Base-by-base conservation (phyloP, 768 basidiomycete species). In the Daedaleopsis sinensis region DNA sequence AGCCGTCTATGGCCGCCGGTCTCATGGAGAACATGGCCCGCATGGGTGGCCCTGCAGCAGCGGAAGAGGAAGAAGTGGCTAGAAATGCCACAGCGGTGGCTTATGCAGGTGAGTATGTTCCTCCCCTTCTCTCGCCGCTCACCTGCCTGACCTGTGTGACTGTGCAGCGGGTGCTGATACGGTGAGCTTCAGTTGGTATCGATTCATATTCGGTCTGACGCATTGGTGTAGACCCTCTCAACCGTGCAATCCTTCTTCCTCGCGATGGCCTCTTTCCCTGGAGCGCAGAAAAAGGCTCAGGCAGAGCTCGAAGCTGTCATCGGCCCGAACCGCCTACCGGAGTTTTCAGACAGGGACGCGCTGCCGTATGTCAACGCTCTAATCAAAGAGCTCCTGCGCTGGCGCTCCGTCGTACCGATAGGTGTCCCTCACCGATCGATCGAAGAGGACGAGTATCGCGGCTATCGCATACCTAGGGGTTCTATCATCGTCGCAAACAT, bases 251-350 rank as follows among this genome's bases (percentile, higher is more conserved):
- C 65, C 7, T 70, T 74, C 55, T 64, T 73, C 43, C 60, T 74
- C n/a, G 73, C 70, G 13, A 70, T 73, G 69, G 67, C 66, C 9
- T 57, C 64, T 15, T 67, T 68, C 46, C 72, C 71, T 7, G 67
- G 66, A 3, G 66, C 67, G 16, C 72, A 71, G 42, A 24, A 42
- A 32, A 71, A 63, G 21, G 73, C 73, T 0, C 74, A 72, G n/a
- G 62, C 58, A 18, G 70, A 75, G 55, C 58, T 75, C 19, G 73
- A 75, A 35, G 10, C 58, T 5, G 70, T 74, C 11, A 39, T 73
- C 16, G 71, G 70, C 12, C 21, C 54, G 1, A 61, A 62, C 39
- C 61, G 68, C 8, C 65, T 75, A n/a, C 74, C 74, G 3, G 59
- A 52, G 9, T 55, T 63, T 19, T 59, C 42, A 5, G 72, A 73